phyloP scores from a whole-genome alignment of 148 eudicot species.

The Fagopyrum homotropicum region DNA sequence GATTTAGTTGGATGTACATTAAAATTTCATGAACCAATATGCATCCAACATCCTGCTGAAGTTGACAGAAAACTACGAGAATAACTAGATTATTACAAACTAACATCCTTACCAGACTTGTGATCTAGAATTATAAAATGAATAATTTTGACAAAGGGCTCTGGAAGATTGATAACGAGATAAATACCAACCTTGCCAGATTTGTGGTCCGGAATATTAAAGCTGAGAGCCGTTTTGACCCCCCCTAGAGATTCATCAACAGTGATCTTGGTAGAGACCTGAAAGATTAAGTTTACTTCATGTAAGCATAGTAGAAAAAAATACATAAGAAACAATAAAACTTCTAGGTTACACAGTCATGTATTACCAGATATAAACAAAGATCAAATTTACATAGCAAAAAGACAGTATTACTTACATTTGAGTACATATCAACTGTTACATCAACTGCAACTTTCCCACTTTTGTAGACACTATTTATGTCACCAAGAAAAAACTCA shows the following conservation, averaged over 20 bases:
- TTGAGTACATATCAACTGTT: slow-evolving; percentile 75
- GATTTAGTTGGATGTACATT: neutral
- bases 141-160: neutral
- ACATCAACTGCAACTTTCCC: slow-evolving; percentile 74
- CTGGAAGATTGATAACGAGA: neutral
- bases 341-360: neutral
- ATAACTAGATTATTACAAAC: neutral
- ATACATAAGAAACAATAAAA: neutral
- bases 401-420: slow-evolving; percentile 38
- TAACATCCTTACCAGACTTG: neutral
- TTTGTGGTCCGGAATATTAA: slow-evolving; percentile 76
- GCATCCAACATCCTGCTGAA: neutral
- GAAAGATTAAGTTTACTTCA: slow-evolving; percentile 11
- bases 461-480: slow-evolving; percentile 61
- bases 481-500: slow-evolving; percentile 74
- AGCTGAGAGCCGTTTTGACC: slow-evolving; percentile 66
- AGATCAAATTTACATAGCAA: neutral
- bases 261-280: slow-evolving; percentile 79
- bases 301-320: neutral
- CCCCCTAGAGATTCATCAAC: slow-evolving; percentile 49
- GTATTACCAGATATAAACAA: neutral
- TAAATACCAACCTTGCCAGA: slow-evolving; percentile 64
- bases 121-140: neutral
- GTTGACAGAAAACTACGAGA: neutral
- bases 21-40: neutral